Conservation (phyloP, 2,329 filamentous ascomycete species). For the Aspergillus candidus region DNA sequence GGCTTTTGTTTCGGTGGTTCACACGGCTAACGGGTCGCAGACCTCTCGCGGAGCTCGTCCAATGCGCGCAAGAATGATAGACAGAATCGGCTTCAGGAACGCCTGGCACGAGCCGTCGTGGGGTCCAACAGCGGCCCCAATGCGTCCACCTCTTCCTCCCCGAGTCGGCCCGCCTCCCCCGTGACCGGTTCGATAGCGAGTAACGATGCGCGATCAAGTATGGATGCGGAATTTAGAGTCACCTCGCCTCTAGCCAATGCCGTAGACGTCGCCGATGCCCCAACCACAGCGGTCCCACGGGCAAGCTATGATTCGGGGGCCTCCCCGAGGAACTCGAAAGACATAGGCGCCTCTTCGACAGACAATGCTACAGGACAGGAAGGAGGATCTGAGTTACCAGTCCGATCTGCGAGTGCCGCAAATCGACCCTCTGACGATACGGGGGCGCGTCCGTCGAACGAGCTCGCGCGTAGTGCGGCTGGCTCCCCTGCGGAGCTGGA, state of each 20-base stretch:
- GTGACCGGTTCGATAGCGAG: slow-evolving; percentile 47
- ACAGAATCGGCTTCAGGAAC: slow-evolving; percentile 65
- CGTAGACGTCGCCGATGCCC: slow-evolving; percentile 16
- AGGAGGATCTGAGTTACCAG: slow-evolving; percentile 3
- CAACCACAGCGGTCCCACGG: slow-evolving; percentile 13
- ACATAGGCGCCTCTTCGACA: slow-evolving; percentile 15
- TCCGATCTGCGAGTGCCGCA: neutral
- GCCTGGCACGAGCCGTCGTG: slow-evolving; percentile 79
- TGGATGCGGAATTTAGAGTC: slow-evolving; percentile 29
- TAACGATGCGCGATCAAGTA: slow-evolving; percentile 35
- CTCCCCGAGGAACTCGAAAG: slow-evolving; percentile 22
- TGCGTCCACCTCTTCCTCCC: slow-evolving; percentile 42
- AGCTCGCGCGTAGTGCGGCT: slow-evolving; percentile 12
- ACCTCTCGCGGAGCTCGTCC: slow-evolving; percentile 58
- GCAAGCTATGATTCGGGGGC: slow-evolving; percentile 25
- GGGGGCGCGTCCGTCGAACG: slow-evolving; percentile 9
- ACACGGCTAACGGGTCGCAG: slow-evolving; percentile 30
- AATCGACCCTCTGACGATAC: no score
- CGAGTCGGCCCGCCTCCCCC: slow-evolving; percentile 47
- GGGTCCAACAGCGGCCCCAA: slow-evolving; percentile 56
- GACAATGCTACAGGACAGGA: slow-evolving; percentile 7
- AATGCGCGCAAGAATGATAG: slow-evolving; percentile 62
- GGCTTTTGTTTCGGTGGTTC: neutral
- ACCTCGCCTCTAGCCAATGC: slow-evolving; percentile 16
- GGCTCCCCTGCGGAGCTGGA: slow-evolving; percentile 19